phyloP scores from a whole-genome alignment of 306 rosid species.

The Leucaena leucocephala region DNA sequence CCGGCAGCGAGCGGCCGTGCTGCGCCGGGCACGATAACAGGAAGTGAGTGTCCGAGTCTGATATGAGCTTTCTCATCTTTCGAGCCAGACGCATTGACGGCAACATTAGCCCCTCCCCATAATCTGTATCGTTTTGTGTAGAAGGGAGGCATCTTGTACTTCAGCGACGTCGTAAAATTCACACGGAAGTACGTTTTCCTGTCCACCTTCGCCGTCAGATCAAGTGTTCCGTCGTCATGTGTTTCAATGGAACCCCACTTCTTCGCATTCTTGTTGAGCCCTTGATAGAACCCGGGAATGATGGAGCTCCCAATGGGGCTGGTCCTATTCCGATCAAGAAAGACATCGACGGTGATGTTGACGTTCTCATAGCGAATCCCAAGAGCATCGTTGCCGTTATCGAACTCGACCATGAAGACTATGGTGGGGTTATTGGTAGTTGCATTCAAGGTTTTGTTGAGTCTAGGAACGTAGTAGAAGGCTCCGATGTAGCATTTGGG shows the following conservation, averaged over 20 bases:
- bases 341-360: neutral
- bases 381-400: neutral
- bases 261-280: neutral
- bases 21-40: conserved; percentile 43
- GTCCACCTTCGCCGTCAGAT: no score
- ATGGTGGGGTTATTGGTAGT: neutral
- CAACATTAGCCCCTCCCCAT: conserved; percentile 57
- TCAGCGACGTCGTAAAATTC: conserved; percentile 54
- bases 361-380: neutral
- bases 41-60: conserved; percentile 44
- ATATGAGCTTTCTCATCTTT: conserved; percentile 38
- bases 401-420: neutral
- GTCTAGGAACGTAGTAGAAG: neutral
- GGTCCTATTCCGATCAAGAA: neutral
- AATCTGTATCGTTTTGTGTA: conserved; percentile 53
- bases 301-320: neutral
- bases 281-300: neutral
- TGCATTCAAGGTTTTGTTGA: neutral
- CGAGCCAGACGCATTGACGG: conserved; percentile 41
- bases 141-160: conserved; percentile 71
- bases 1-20: neutral
- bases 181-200: no score
- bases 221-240: no score
- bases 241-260: neutral
- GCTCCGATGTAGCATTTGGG: neutral